Evolutionary conservation across 306 rosid genomes (phyloP), one percentile per base, ranked within the genome.

Genomic region (Echinosophora koreensis): DNA sequence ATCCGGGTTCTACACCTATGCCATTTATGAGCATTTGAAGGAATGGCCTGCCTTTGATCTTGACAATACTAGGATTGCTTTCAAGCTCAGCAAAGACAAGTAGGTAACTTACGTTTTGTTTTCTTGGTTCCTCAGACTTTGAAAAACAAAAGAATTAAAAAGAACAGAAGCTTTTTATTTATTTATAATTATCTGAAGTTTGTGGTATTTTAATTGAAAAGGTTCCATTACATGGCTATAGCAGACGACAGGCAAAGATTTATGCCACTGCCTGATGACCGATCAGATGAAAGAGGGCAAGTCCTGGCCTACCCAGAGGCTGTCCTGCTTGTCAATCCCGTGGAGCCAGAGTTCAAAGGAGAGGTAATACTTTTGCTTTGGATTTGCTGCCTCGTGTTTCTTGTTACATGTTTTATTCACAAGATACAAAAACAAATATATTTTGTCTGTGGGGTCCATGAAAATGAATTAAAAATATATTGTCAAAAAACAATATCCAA

Each of bases 251-350:
- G 97, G 34, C 97, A 90, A 55, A 88, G 98, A 74, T 86, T 51
- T 80, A 94, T 94, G 98, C 98, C 98, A 1, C 84, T 87, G 59
- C 96, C 98, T 0, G 98, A 91, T 13, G 98, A 94, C 28, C 90
- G 98, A 3, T 72, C 15, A 9, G 77, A 81, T 0, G 86, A 34
- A 5, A 81, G 96, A 89, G 83, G 96, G 27, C 63, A 85, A 84
- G 85, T 55, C 39, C 74, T 94, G 1, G 97, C 91, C 1, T 80
- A 74, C 27, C 96, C 97, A 0, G 98, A 94, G 83, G 96, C 96
- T 37, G 93, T 94, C 10, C 88, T 80, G 8, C 97, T 94, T 59
- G 82, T 90, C 32, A 42, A 94, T 74, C 98, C 98, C 0, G 22
- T 91, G 0, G 97, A 94, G 74, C 89, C 94, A 0, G 81, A 92